A percentile compares a stretch with the other conserved stretches of the same genome.
phyloP scores from a whole-genome alignment of 768 basidiomycete species.

The Termitomyces sp. region DNA sequence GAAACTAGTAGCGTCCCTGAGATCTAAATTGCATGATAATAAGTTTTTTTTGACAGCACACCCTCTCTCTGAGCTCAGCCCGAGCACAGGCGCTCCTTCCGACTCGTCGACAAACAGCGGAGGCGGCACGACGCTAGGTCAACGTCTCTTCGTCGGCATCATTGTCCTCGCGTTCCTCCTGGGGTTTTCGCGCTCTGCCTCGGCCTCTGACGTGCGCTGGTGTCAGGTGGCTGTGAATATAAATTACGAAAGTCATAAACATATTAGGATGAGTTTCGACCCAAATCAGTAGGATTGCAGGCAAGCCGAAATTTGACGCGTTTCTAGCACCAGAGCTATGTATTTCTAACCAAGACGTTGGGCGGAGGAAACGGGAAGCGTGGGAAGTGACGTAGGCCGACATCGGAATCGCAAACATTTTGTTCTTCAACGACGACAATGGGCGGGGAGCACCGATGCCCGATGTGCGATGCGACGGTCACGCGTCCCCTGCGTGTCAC shows the following conservation, averaged over 20 bases:
- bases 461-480: conserved; percentile 82
- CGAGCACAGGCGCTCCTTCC: no score
- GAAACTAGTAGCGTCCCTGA: no score
- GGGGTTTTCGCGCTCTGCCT: conserved; percentile 54
- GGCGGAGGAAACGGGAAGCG: no score
- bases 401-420: background rate
- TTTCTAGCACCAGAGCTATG: no score
- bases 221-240: no score
- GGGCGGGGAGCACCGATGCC: conserved; percentile 82
- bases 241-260: no score
- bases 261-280: no score
- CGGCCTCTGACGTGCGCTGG: conserved; percentile 47
- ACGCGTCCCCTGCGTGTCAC: conserved; percentile 87
- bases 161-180: conserved; percentile 56
- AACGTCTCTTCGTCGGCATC: conserved; percentile 51
- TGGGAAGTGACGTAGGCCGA: conserved; percentile 7
- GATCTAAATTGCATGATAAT: no score
- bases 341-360: no score
- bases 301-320: no score
- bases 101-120: background rate
- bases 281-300: no score
- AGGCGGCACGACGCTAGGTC: conserved; percentile 13
- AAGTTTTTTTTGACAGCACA: no score
- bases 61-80: conserved; percentile 25
- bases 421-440: conserved; percentile 27